phyloP scores from a whole-genome alignment of 1,284 basidiomycete species.

The Cutaneotrichosporon dermatis region DNA sequence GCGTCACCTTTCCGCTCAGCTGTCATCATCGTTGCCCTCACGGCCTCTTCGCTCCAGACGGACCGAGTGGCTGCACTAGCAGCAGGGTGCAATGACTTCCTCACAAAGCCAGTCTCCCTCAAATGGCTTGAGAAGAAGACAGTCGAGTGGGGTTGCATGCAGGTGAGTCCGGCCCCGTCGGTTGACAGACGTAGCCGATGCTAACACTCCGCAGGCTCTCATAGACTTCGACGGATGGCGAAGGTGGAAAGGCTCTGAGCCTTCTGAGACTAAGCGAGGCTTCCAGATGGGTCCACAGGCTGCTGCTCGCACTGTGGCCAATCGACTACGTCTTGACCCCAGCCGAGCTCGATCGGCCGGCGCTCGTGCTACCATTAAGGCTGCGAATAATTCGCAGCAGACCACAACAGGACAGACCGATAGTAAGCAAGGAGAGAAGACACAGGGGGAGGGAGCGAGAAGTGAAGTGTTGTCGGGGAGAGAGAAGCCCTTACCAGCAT shows the following conservation, averaged over 20 bases:
- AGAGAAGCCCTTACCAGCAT: slow-evolving; percentile 23
- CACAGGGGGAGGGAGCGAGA: not conserved
- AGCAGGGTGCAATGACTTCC: slow-evolving; percentile 97
- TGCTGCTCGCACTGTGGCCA: slow-evolving; percentile 41
- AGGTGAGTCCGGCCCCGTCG: slow-evolving; percentile 28
- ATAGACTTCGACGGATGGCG: slow-evolving; percentile 52
- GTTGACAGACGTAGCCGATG: too few relatives aligned
- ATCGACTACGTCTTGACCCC: slow-evolving; percentile 41
- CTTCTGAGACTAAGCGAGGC: slow-evolving; percentile 36
- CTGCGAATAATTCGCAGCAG: not conserved
- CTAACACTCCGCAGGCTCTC: slow-evolving; percentile 34
- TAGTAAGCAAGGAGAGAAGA: not conserved
- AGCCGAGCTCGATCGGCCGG: slow-evolving; percentile 11
- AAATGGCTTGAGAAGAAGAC: slow-evolving; percentile 98
- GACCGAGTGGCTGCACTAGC: slow-evolving; percentile 94
- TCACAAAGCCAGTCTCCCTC: slow-evolving; percentile 94
- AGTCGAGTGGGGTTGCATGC: slow-evolving; percentile 81
- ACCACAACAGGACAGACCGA: not conserved
- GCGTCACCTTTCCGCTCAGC: slow-evolving; percentile 75
- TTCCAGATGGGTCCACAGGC: slow-evolving; percentile 43
- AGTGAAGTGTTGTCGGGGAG: not conserved
- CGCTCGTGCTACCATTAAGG: not conserved
- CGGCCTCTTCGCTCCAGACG: slow-evolving; percentile 84
- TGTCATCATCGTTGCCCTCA: slow-evolving; percentile 97
- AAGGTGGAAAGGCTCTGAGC: slow-evolving; percentile 43